Base-by-base conservation (phyloP, 2,329 filamentous ascomycete species). In the Bipolaris gigantea region DNA sequence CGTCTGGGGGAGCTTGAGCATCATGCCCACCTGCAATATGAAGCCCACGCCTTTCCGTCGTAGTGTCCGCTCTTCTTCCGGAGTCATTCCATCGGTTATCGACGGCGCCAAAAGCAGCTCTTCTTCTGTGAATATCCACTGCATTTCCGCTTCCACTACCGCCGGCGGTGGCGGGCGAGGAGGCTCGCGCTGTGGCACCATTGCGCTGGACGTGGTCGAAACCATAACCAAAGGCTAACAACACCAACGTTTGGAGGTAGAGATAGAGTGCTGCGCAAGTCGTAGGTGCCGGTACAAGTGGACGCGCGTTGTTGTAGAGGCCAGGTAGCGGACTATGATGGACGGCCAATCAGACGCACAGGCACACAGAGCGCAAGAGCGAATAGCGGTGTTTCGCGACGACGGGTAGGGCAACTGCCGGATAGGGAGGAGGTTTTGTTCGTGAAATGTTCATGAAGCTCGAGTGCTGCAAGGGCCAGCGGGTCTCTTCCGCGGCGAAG, bases 21-120 rank as follows among this genome's bases (percentile, higher is more conserved):
- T 86, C 62, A 96, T 90, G 60, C 93, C 94, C 40, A 93, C 91
- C 74, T 97, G 92, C 59, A 91, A 88, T 67, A 99, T 96, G 76
- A 99, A 99, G 74, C 96, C 96, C 70, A 97, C 88, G 42, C 94
- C 93, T 74, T 97, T 97, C 56, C 89, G 88, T 51, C 94, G 85
- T 54, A 89, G 82, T 61, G 89, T 82, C 58, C 90, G 83, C 77
- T 97, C 94, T 70, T 94, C 87, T 27, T 86, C 84, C 3, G 86
- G 81, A 8, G 85, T 74, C 71, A 97, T 84, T 19, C 93, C 93
- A 63, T 96, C 90, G 13, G 92, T 76, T 55, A 95, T 87, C 48
- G 90, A 94, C 0, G 94, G 94, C 6, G 91, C 89, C 69, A 88
- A 89, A 48, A 85, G 78, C 23, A 96, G 83, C 76, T 99, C 94